These are phyloP conservation scores for Sungouiozyma intestinalis DNA, from an alignment of 805 yeast genomes.

Conservation along the genomic window DNA sequence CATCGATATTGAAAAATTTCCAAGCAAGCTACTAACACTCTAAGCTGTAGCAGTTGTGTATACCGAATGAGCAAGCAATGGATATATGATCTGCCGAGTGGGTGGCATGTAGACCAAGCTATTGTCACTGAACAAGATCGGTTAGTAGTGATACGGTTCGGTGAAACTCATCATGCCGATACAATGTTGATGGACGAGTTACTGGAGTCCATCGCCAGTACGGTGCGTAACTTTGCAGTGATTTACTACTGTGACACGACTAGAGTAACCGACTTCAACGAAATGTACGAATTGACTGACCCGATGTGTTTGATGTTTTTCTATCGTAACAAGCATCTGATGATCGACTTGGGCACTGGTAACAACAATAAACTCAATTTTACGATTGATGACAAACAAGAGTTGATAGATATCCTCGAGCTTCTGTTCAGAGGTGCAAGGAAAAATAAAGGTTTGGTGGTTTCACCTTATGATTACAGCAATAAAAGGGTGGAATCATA, in stretches of 20 bases:
- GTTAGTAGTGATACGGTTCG: slow-evolving; percentile 81
- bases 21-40: too few relatives aligned
- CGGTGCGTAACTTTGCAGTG: slow-evolving; percentile 78
- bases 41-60: too few relatives aligned
- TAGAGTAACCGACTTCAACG: slow-evolving; percentile 82
- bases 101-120: slow-evolving; percentile 98
- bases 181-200: slow-evolving; percentile 90
- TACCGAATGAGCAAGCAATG: slow-evolving; percentile 64
- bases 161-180: slow-evolving; percentile 61
- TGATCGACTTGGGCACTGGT: slow-evolving; percentile 98
- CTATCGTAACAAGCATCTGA: slow-evolving; percentile 86
- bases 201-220: slow-evolving; percentile 67
- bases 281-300: slow-evolving; percentile 45
- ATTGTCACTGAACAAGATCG: slow-evolving; percentile 87
- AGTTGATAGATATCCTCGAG: slow-evolving; percentile 82
- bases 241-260: slow-evolving; percentile 82
- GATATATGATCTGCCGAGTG: slow-evolving; percentile 68
- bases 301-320: slow-evolving; percentile 92
- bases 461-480: slow-evolving; percentile 63
- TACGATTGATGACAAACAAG: slow-evolving; percentile 68
- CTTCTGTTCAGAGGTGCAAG: slow-evolving; percentile 83
- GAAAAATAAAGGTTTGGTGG: slow-evolving; percentile 86
- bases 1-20: neutral
- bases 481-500: slow-evolving; percentile 27
- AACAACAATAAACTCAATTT: slow-evolving; percentile 91